A percentile compares a stretch with the other conserved stretches of the same genome.
Evolutionary conservation across 106 monocot genomes (phyloP).

Genomic region (Phalaenopsis equestris): DNA sequence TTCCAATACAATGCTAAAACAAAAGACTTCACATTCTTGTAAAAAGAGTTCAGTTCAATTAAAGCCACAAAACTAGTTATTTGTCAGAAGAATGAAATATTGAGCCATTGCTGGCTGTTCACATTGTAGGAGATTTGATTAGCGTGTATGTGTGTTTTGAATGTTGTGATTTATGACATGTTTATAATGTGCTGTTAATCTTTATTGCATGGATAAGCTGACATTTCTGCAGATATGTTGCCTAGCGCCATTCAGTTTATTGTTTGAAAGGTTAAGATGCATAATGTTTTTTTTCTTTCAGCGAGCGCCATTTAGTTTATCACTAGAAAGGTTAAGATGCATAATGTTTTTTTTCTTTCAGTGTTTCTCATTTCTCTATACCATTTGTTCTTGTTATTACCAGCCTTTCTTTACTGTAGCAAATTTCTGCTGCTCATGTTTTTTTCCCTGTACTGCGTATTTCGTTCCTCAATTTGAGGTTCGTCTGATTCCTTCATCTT

Average conservation of each 20-base stretch:
- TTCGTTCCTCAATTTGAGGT: neutral
- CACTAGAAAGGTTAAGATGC: no score
- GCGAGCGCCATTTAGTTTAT: no score
- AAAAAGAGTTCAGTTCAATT: no score
- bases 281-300: neutral
- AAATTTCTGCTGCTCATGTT: neutral
- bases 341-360: neutral
- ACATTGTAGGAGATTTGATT: neutral
- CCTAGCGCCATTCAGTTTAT: no score
- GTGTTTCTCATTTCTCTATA: neutral
- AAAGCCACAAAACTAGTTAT: neutral
- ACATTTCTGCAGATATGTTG: neutral
- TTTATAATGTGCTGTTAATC: neutral
- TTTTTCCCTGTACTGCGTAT: neutral
- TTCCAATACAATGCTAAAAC: no score
- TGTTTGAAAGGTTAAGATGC: no score
- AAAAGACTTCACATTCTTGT: no score
- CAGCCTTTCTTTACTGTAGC: neutral
- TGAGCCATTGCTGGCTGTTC: neutral
- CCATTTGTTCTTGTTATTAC: neutral
- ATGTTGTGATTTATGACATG: neutral
- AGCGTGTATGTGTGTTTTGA: neutral
- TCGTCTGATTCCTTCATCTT: slow-evolving; percentile 14
- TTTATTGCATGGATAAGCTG: neutral
- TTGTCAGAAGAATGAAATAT: neutral